These are phyloP conservation scores for Pythium guiyangense DNA, from an alignment of 352 stramenopile genomes.

Conservation along the genomic window DNA sequence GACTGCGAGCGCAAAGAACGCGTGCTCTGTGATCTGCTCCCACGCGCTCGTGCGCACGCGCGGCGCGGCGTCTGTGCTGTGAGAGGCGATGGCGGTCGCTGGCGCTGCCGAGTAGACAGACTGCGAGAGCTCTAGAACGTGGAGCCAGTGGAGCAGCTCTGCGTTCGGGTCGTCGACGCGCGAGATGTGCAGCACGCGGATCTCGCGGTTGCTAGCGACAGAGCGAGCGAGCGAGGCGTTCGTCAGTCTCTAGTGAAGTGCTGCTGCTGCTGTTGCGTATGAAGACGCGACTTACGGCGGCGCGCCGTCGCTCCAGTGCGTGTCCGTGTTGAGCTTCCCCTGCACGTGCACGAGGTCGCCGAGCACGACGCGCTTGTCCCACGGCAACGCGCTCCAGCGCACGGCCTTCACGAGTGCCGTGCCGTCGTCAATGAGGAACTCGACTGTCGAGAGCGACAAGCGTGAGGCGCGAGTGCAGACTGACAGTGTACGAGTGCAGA, in stretches of 20 bases:
- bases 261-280: constrained; percentile 14
- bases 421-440: constrained; percentile 72
- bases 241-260: too few species aligned
- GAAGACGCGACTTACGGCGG: not conserved
- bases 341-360: constrained; percentile 72
- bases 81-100: not conserved
- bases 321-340: constrained; percentile 68
- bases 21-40: constrained; percentile 31
- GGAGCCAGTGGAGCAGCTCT: constrained; percentile 69
- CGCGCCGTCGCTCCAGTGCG: constrained; percentile 7
- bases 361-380: constrained; percentile 20
- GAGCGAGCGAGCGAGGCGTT: too few species aligned
- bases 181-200: constrained; percentile 47
- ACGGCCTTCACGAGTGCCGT: constrained; percentile 58
- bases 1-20: constrained; percentile 43
- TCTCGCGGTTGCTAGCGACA: constrained; percentile 27
- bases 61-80: not conserved
- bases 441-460: constrained; percentile 28
- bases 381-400: constrained; percentile 27
- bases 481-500: not conserved
- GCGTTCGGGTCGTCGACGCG: constrained; percentile 62
- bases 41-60: constrained; percentile 10
- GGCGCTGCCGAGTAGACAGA: constrained; percentile 26
- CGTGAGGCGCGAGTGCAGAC: not conserved
- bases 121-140: constrained; percentile 41